Percentiles rank a stretch among this genome's conserved stretches.
Evolutionary conservation across 2,329 filamentous ascomycete species (phyloP).

Genomic region (Tolypocladium sp.): DNA sequence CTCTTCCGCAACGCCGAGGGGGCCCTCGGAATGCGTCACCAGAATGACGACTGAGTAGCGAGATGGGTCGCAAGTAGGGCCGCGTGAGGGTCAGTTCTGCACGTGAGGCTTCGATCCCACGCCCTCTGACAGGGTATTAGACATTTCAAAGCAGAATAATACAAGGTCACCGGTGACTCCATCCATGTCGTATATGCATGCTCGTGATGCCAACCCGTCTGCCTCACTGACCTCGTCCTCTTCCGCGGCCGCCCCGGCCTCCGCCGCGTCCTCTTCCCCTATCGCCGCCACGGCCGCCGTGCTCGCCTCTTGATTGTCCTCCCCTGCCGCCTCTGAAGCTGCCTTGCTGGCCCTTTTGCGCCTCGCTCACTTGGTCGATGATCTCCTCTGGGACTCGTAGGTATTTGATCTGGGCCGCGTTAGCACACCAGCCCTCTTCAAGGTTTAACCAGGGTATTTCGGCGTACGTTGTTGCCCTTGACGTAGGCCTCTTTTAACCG

Average conservation of each 20-base stretch:
- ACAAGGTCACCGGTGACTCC: not conserved
- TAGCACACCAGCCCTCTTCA: conserved; percentile 1
- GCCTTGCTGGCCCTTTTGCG: conserved; percentile 64
- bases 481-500: conserved; percentile 91
- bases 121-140: not conserved
- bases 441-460: not conserved
- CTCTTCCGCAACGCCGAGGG: not conserved
- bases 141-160: not conserved
- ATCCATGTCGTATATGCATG: not conserved
- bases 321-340: conserved; percentile 58
- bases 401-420: conserved; percentile 79
- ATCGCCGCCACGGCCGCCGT: conserved; percentile 39
- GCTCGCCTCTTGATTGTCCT: conserved; percentile 48
- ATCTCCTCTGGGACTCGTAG: conserved; percentile 94
- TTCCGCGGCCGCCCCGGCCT: conserved; percentile 24
- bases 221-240: conserved; percentile 23
- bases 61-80: not conserved
- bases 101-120: not conserved
- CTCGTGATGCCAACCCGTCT: not conserved
- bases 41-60: not conserved
- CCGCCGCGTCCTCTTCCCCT: conserved; percentile 30
- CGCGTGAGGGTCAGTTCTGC: not conserved
- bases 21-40: not conserved
- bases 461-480: conserved; percentile 86
- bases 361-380: conserved; percentile 86